Percentiles rank a stretch among this genome's conserved stretches.
These are phyloP conservation scores for Vitis amurensis DNA, from an alignment of 164 flowering plant genomes.

Conservation along the genomic window DNA sequence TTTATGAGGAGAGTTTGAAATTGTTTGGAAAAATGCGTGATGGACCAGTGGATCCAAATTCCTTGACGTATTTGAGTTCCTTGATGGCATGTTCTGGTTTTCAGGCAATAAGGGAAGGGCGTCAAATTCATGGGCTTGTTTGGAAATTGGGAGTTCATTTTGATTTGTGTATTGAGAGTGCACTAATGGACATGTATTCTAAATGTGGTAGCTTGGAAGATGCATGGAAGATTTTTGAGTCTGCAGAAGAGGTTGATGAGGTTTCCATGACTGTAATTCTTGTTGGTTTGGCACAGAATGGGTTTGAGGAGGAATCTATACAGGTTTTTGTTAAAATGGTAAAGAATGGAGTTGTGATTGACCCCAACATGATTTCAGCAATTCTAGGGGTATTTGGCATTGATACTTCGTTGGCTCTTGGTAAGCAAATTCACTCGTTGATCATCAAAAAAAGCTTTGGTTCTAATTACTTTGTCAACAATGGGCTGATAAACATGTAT, in stretches of 20 bases:
- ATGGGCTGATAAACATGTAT: slow-evolving; percentile 89
- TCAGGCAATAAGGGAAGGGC: slow-evolving; percentile 58
- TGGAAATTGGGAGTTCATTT: slow-evolving; percentile 61
- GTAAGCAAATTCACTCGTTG: slow-evolving; percentile 74
- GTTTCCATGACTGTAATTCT: slow-evolving; percentile 82
- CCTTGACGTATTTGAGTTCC: slow-evolving; percentile 61
- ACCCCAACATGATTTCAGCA: slow-evolving; percentile 71
- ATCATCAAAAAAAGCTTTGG: slow-evolving; percentile 59
- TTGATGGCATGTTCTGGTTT: slow-evolving; percentile 72
- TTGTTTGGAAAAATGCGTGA: slow-evolving; percentile 53
- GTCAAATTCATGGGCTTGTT: slow-evolving; percentile 69
- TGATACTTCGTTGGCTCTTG: slow-evolving; percentile 61
- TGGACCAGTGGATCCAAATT: slow-evolving; percentile 54
- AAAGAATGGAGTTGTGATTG: slow-evolving; percentile 47
- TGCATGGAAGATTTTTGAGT: slow-evolving; percentile 62
- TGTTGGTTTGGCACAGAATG: slow-evolving; percentile 86
- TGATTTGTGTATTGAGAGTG: slow-evolving; percentile 71
- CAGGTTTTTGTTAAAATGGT: slow-evolving; percentile 59
- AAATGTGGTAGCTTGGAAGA: slow-evolving; percentile 73
- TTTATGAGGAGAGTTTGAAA: slow-evolving; percentile 56
- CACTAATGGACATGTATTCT: slow-evolving; percentile 88
- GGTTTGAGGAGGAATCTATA: slow-evolving; percentile 72
- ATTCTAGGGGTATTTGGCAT: slow-evolving; percentile 74
- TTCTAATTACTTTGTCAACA: slow-evolving; percentile 56
- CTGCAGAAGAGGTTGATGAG: slow-evolving; percentile 60